Base-by-base conservation (phyloP, 768 basidiomycete genomes). In the Auriscalpium vulgare region DNA sequence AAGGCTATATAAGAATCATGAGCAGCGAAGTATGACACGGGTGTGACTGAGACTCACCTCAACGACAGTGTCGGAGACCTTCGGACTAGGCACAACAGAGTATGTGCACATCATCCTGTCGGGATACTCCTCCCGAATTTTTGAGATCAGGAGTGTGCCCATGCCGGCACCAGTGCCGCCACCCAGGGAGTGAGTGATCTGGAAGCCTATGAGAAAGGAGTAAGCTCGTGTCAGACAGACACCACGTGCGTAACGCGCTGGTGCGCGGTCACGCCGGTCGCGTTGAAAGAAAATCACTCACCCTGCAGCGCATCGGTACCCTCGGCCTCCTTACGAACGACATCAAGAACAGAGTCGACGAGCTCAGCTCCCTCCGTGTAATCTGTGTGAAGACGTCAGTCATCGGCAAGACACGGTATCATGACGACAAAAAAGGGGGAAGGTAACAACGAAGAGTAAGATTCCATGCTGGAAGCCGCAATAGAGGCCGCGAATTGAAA, bases 51-150 rank as follows among this genome's bases (percentile, higher is more conserved):
- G 38, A 53, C 47, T 14, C 62, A 88, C 88, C 78, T 98, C 95
- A 62, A 97, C 95, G 65, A 99, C 97, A 56, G 97, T 98, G 71
- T 98, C 97, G 11, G 95, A 98, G 53, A 97, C 95, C 72, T 95
- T 95, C 55, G 95, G 94, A 73, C 85, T 88, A 35, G 95, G 95
- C 14, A 98, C 91, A 66, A 99, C 95, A 55, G 97, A 98, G 80
- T 95, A 99, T 59, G 97, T 98, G 72, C 91, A 93, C 95, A 98
- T 97, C 95, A 99, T 99, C 55, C 97, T 81, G 74, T 99, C 97
- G 62, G 95, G 97, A 75, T 91, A 99, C 71, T 99, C 95, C 72
- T 97, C 95, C 62, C 95, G 85, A 71, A 99, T 97, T 78, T 99
- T 99, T 63, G 95, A 97, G 71, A 99, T 97, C 63, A 99, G 75